Conservation (phyloP, 768 basidiomycete species). For the Hirschioporus abietinus region DNA sequence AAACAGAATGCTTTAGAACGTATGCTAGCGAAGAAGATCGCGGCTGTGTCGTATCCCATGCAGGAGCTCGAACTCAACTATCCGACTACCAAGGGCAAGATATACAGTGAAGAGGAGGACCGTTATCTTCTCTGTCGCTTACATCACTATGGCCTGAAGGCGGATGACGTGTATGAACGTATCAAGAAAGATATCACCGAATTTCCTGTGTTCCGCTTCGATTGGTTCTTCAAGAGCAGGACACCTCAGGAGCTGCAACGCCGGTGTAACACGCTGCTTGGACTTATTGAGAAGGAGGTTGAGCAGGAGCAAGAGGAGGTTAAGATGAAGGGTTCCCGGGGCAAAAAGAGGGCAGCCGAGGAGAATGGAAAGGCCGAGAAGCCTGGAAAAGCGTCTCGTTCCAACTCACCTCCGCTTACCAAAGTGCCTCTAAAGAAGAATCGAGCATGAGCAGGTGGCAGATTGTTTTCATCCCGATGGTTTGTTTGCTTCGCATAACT, state of each 20-base stretch:
- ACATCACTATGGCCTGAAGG: constrained; percentile 84
- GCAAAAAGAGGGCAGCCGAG: not conserved
- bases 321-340: constrained; percentile 41
- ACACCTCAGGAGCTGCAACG: constrained; percentile 85
- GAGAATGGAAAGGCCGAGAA: not conserved
- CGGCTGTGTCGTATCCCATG: constrained; percentile 83
- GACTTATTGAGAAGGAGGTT: constrained; percentile 92
- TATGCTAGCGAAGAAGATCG: constrained; percentile 78
- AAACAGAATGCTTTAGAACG: constrained; percentile 77
- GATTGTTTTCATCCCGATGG: not conserved
- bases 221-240: constrained; percentile 97
- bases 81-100: constrained; percentile 93
- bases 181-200: constrained; percentile 97
- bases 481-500: not conserved
- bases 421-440: not conserved
- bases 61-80: constrained; percentile 96
- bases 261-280: constrained; percentile 79
- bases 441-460: not conserved
- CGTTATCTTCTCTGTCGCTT: constrained; percentile 89
- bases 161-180: constrained; percentile 86
- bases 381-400: not conserved
- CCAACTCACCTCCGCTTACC: not conserved
- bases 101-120: constrained; percentile 96
- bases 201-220: constrained; percentile 95
- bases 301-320: constrained; percentile 61